Percentiles rank a stretch among this genome's conserved stretches.
Conservation (phyloP, 2,329 filamentous ascomycete genomes). For the Pestalotiopsis sp. region DNA sequence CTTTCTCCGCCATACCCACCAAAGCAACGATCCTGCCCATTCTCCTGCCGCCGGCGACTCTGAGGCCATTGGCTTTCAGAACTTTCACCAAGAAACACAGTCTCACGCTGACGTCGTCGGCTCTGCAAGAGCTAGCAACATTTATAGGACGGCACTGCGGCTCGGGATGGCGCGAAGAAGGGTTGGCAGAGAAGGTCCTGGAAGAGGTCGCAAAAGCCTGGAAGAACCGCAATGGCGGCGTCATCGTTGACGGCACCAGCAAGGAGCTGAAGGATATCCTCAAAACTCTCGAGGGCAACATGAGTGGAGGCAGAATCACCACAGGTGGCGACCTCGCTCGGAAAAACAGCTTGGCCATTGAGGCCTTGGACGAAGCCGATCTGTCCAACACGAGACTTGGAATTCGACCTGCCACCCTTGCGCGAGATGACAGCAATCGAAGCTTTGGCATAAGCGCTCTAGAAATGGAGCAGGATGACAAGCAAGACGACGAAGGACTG, state of each 20-base stretch:
- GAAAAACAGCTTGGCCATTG: slow-evolving; percentile 65
- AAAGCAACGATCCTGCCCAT: slow-evolving; percentile 78
- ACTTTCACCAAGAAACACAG: slow-evolving; percentile 98
- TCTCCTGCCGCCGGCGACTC: slow-evolving; percentile 79
- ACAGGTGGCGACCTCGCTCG: slow-evolving; percentile 56
- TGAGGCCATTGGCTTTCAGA: slow-evolving; percentile 88
- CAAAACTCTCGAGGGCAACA: slow-evolving; percentile 80
- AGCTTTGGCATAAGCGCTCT: slow-evolving; percentile 64
- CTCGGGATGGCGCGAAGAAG: slow-evolving; percentile 94
- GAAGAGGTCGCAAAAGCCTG: slow-evolving; percentile 89
- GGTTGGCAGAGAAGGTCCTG: slow-evolving; percentile 85
- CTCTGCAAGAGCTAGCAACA: slow-evolving; percentile 77
- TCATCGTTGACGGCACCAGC: slow-evolving; percentile 84
- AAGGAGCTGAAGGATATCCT: slow-evolving; percentile 79
- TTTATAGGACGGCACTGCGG: slow-evolving; percentile 95
- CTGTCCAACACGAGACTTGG: slow-evolving; percentile 57
- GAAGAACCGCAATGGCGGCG: slow-evolving; percentile 86
- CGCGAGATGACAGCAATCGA: slow-evolving; percentile 61
- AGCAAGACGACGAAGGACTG: slow-evolving; percentile 59
- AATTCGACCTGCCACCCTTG: slow-evolving; percentile 46
- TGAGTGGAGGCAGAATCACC: slow-evolving; percentile 78
- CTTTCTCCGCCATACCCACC: slow-evolving; percentile 52
- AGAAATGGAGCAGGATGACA: slow-evolving; percentile 52
- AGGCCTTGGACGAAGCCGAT: slow-evolving; percentile 51
- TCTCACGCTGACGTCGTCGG: slow-evolving; percentile 84